Evolutionary conservation across 2,329 filamentous ascomycete genomes (phyloP), one percentile per base, ranked within the genome.

Genomic region (Bipolaris cookei): DNA sequence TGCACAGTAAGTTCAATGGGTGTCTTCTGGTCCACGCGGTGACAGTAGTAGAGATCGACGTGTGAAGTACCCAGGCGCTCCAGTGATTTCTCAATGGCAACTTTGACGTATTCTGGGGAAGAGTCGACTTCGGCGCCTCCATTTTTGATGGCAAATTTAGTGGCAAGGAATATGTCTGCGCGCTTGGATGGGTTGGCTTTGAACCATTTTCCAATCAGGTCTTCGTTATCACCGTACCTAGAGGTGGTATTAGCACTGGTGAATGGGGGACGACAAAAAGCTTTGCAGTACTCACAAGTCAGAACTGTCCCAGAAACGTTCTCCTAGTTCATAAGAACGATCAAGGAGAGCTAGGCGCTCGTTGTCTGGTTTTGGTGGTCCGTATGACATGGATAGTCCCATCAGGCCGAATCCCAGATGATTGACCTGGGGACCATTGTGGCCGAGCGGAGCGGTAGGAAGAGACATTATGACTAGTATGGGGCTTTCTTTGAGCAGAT

Each of bases 401-500:
- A 86, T 86, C 20, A 82, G 72, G 14, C 84, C 83, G 30, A 85
- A 80, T 10, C 84, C 84, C 6, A 86, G 64, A 7, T 77, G 76
- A 3, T 80, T 77, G 30, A 87, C 80, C 18, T 78, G 64, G 0
- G 82, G 82, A 14, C 84, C 84, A 62, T 82, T 77, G 58, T 79
- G 81, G 58, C 84, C 83, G 13, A 87, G 76, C 37, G 78, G 77
- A 54, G 77, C 78, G 28, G 77, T 81, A 4, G 78, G 77, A 16
- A 80, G 72, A 63, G 71, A 69, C 71, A 73, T 59, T 30, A 18
- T 43, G n/a, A 20, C 11, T n/a, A 35, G 20, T 50, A 16, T 6
- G 21, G 18, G 18, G 8, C 30, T 37, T 34, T 20, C 3, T 2
- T 18, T 44, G n/a, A 43, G 4, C 11, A 13, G n/a, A 16, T 44